These are phyloP conservation scores for Globisporangium parvum DNA, from an alignment of 352 stramenopile genomes.

Conservation along the genomic window DNA sequence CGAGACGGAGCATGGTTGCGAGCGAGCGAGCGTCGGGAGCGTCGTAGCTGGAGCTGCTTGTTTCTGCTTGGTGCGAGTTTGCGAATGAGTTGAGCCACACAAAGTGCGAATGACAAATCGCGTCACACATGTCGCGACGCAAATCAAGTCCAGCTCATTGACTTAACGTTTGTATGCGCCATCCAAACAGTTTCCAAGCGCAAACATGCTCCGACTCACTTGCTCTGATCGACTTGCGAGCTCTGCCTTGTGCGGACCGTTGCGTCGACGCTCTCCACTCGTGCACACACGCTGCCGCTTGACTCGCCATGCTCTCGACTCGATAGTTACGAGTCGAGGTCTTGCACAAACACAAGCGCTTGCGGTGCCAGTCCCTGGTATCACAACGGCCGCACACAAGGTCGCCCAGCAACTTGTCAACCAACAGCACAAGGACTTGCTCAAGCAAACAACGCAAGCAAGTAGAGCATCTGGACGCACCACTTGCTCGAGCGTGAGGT, in stretches of 20 bases:
- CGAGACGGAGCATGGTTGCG: constrained; percentile 53
- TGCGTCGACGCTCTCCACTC: neutral
- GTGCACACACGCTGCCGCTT: neutral
- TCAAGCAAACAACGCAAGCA: neutral
- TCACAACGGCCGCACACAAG: constrained; percentile 1
- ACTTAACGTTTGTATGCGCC: neutral
- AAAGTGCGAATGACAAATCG: too few species aligned
- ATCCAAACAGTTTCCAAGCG: neutral
- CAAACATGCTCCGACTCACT: neutral
- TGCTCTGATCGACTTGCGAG: too few species aligned
- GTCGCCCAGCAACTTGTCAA: neutral
- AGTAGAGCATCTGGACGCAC: constrained; percentile 25
- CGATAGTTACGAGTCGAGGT: constrained; percentile 60
- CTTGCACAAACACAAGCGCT: constrained; percentile 75
- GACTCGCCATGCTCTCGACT: neutral
- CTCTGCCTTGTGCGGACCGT: neutral
- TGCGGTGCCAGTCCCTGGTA: constrained; percentile 63
- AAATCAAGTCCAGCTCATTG: neutral
- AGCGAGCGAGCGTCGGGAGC: neutral
- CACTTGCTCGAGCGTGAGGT: constrained; percentile 63
- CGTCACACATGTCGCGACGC: too few species aligned
- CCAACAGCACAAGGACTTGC: neutral
- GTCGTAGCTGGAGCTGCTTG: too few species aligned
- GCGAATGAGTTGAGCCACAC: neutral
- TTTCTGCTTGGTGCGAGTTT: constrained; percentile 13